Conservation (phyloP, 805 yeast species). For the Candida ulmi region DNA sequence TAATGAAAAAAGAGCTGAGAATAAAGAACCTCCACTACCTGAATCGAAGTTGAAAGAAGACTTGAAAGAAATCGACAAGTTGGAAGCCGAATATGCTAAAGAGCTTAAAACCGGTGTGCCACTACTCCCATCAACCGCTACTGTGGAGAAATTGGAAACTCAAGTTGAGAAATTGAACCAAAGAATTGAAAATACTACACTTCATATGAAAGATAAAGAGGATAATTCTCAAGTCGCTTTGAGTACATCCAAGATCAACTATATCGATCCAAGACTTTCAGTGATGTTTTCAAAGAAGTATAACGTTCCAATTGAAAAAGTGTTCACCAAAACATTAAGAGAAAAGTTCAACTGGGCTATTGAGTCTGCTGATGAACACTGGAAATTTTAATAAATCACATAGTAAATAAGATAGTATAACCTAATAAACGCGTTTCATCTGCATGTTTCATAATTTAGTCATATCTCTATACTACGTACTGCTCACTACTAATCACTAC, state of each 20-base stretch:
- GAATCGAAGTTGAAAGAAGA: slow-evolving; percentile 55
- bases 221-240: slow-evolving; percentile 91
- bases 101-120: slow-evolving; percentile 59
- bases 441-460: too few species aligned
- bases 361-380: slow-evolving; percentile 79
- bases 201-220: slow-evolving; percentile 86
- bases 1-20: slow-evolving; percentile 63
- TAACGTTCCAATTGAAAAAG: slow-evolving; percentile 85
- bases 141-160: slow-evolving; percentile 59
- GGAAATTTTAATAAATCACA: slow-evolving; percentile 72
- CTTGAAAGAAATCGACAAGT: slow-evolving; percentile 48
- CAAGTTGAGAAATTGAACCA: slow-evolving; percentile 71
- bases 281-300: slow-evolving; percentile 84
- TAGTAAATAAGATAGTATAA: too few species aligned
- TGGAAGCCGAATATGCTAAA: slow-evolving; percentile 41
- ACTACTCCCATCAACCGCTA: slow-evolving; percentile 41
- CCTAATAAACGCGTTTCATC: too few species aligned
- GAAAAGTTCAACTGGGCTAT: slow-evolving; percentile 97
- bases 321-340: slow-evolving; percentile 84
- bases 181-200: slow-evolving; percentile 59
- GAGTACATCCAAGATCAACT: slow-evolving; percentile 90
- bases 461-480: too few species aligned
- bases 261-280: slow-evolving; percentile 89
- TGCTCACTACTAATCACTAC: too few species aligned
- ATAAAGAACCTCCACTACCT: slow-evolving; percentile 46